Evolutionary conservation across 2,329 filamentous ascomycete species (phyloP).

Genomic region (Magnaporthiopsis rhizophila): DNA sequence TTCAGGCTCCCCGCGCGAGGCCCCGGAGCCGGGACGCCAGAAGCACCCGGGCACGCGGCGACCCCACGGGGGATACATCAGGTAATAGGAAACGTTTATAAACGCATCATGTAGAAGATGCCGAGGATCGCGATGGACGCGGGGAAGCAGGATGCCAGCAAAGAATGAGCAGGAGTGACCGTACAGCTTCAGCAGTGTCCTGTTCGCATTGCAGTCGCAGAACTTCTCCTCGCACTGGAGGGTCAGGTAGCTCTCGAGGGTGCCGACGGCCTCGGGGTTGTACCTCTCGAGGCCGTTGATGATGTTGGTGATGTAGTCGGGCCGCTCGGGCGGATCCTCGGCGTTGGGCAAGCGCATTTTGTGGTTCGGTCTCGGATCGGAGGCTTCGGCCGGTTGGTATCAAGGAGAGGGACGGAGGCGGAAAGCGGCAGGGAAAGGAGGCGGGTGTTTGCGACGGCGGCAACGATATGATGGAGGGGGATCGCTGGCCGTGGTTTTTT

Average conservation of each 20-base stretch:
- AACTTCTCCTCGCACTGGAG: constrained; percentile 93
- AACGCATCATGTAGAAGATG: constrained; percentile 58
- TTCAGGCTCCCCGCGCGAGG: constrained; percentile 39
- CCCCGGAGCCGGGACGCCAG: background rate
- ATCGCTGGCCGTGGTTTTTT: background rate
- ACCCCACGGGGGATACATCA: constrained; percentile 42
- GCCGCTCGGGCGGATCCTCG: constrained; percentile 87
- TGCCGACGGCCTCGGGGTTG: constrained; percentile 90
- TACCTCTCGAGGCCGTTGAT: constrained; percentile 97
- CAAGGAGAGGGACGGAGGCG: background rate
- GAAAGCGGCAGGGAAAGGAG: background rate
- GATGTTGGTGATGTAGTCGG: constrained; percentile 85
- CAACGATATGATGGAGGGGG: background rate
- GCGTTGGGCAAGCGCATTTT: constrained; percentile 43
- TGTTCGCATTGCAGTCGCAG: constrained; percentile 93
- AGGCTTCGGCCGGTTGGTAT: background rate
- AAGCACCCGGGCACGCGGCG: background rate
- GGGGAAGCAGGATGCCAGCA: background rate
- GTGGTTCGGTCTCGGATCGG: constrained; percentile 14
- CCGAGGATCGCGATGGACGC: constrained; percentile 3
- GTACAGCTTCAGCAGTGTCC: constrained; percentile 93
- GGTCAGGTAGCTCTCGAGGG: constrained; percentile 89
- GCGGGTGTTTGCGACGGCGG: background rate
- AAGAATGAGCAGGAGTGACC: constrained; percentile 12
- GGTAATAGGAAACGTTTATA: constrained; percentile 98